Conservation (phyloP, 306 rosid genomes). For the Hippophae tibetana region DNA sequence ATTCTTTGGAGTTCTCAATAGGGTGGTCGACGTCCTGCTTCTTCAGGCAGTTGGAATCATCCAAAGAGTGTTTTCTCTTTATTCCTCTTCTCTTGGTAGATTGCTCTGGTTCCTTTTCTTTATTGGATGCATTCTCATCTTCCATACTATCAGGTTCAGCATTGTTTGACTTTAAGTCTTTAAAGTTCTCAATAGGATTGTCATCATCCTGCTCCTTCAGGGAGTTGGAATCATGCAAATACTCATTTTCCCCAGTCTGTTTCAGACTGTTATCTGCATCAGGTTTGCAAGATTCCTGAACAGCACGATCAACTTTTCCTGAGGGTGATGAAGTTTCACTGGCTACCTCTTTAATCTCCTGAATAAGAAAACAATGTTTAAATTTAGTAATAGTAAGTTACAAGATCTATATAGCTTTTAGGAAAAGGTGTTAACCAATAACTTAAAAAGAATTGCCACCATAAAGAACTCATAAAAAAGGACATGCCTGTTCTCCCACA, state of each 20-base stretch:
- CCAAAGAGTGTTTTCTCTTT: conserved; percentile 24
- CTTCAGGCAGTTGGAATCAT: conserved; percentile 32
- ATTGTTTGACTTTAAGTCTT: conserved; percentile 26
- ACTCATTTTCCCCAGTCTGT: conserved; percentile 31
- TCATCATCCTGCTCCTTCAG: conserved; percentile 35
- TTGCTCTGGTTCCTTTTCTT: conserved; percentile 30
- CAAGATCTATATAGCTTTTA: background rate
- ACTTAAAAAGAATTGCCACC: background rate
- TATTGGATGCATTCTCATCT: conserved; percentile 25
- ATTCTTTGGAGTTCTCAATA: conserved; percentile 31
- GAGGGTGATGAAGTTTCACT: conserved; percentile 23
- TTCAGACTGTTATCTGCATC: conserved; percentile 51
- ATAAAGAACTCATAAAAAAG: background rate
- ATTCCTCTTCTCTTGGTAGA: conserved; percentile 25
- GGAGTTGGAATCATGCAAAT: conserved; percentile 33
- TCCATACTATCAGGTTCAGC: conserved; percentile 39
- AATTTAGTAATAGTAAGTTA: conserved; percentile 3
- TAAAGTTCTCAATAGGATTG: conserved; percentile 31
- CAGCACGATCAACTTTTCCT: conserved; percentile 32
- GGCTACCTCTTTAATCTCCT: conserved; percentile 37
- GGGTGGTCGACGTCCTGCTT: conserved; percentile 36
- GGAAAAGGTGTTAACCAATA: background rate
- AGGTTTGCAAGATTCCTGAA: conserved; percentile 32
- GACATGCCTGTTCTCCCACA: conserved; percentile 39
- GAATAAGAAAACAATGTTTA: conserved; percentile 7